Base-by-base conservation (phyloP, 75 land plant species). In the Adiantum capillusveneris region DNA sequence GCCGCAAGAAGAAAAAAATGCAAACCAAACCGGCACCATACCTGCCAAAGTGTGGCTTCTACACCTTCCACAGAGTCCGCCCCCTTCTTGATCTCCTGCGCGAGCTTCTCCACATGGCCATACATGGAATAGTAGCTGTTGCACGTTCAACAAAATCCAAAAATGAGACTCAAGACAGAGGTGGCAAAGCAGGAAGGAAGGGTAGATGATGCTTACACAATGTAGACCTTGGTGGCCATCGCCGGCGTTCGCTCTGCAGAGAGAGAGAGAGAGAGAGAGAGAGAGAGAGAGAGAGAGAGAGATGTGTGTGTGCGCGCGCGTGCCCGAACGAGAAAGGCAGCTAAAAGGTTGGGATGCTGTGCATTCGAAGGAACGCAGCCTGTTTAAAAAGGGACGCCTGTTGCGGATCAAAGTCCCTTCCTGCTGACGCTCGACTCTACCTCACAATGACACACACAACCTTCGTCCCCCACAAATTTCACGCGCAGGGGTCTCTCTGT, bases 51-150 rank as follows among this genome's bases (percentile, higher is more conserved):
- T 44, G 79, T 79, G 25, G 75, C 94, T 63, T 91, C 94, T 19
- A 91, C 97, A 43, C 97, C 97, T 64, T 87, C 97, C 18, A 91
- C 88, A 56, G 93, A 87, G 34, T 60, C 71, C 31, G 88, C 97
- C 49, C 97, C 97, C 69, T 82, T 91, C 75, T 81, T 72, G 12
- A 91, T 87, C 65, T 87, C 94, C 67, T 87, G 62, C 1, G 94
- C 97, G 9, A 91, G 88, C 49, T 73, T 91, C 37, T 65, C 85
- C 41, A 91, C 82, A 56, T 90, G 96, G 9, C 96, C 96, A 62
- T 87, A 90, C 85, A 81, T 87, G 25, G 96, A 90, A 61, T 90
- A 90, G 66, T 87, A 90, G 44, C 96, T 90, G 37, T 34, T 34
- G 37, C 37, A 34, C 9, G 3, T 34, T n/a, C n/a, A n/a, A n/a